phyloP scores from a whole-genome alignment of 176 grass and related monocot species.

The Cocos nucifera region DNA sequence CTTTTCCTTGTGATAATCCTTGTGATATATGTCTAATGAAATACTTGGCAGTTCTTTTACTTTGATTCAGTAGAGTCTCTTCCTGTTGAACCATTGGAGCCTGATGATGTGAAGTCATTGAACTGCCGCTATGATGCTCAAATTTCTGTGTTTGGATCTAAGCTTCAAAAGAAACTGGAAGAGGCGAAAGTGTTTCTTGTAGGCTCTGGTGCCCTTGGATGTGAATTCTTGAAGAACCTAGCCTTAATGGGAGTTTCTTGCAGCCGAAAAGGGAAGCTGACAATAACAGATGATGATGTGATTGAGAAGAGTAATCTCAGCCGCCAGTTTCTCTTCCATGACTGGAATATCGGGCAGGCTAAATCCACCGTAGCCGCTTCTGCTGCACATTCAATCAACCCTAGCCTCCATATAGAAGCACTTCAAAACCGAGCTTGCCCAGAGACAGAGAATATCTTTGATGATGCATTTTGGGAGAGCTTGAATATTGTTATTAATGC shows the following conservation, averaged over 20 bases:
- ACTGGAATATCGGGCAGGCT: conserved; percentile 57
- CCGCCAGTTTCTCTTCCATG: conserved; percentile 64
- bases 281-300: conserved; percentile 74
- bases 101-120: conserved; percentile 52
- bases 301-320: conserved; percentile 83
- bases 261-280: conserved; percentile 45
- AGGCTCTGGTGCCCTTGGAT: conserved; percentile 72
- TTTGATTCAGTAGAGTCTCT: conserved; percentile 71
- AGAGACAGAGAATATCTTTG: conserved; percentile 66
- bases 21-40: neutral
- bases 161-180: conserved; percentile 69
- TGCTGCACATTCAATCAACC: conserved; percentile 47
- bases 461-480: conserved; percentile 66
- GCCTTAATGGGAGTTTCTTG: conserved; percentile 82
- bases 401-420: conserved; percentile 46
- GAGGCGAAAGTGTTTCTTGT: conserved; percentile 70
- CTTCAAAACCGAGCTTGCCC: conserved; percentile 65
- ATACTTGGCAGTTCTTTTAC: conserved; percentile 61
- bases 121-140: conserved; percentile 71
- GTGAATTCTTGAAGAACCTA: conserved; percentile 85
- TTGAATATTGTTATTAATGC: conserved; percentile 64
- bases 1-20: no score
- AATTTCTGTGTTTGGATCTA: conserved; percentile 77
- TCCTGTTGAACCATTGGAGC: conserved; percentile 45
- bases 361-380: conserved; percentile 57